Conservation (phyloP, 2,329 filamentous ascomycete species). For the Arthrobotrys iridis region DNA sequence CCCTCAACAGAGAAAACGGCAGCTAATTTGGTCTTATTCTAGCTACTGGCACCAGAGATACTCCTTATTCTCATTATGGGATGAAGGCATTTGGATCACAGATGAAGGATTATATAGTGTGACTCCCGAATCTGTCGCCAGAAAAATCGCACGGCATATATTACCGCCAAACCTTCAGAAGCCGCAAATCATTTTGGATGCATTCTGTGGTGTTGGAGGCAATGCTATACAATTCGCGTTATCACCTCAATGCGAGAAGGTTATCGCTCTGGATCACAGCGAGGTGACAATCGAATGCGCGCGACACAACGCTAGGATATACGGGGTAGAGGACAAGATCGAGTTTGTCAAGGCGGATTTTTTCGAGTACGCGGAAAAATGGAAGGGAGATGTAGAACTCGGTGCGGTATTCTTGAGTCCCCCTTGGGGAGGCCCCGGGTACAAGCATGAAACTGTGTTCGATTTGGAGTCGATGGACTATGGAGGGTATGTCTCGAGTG, state of each 20-base stretch:
- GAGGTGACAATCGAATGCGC: slow-evolving; percentile 83
- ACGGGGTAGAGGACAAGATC: slow-evolving; percentile 80
- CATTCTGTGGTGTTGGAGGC: slow-evolving; percentile 90
- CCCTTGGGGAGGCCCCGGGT: slow-evolving; percentile 77
- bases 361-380: slow-evolving; percentile 70
- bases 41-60: slow-evolving; percentile 93
- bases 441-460: slow-evolving; percentile 76
- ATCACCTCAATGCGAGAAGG: slow-evolving; percentile 78
- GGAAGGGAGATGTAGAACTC: slow-evolving; percentile 64
- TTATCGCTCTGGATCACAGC: slow-evolving; percentile 91
- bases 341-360: slow-evolving; percentile 89
- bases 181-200: slow-evolving; percentile 77
- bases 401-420: slow-evolving; percentile 65
- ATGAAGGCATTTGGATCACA: slow-evolving; percentile 88
- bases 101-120: slow-evolving; percentile 97
- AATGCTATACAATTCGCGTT: slow-evolving; percentile 95
- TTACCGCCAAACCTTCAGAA: slow-evolving; percentile 56
- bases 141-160: slow-evolving; percentile 70
- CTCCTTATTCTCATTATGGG: slow-evolving; percentile 85
- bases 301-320: slow-evolving; percentile 87
- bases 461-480: slow-evolving; percentile 81
- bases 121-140: slow-evolving; percentile 89
- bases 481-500: slow-evolving; percentile 27
- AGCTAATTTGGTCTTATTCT: neutral
- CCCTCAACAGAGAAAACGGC: neutral